A percentile compares a stretch with the other conserved stretches of the same genome.
Conservation (phyloP, 176 grass and related monocot genomes). For the Zoysia pacifica region DNA sequence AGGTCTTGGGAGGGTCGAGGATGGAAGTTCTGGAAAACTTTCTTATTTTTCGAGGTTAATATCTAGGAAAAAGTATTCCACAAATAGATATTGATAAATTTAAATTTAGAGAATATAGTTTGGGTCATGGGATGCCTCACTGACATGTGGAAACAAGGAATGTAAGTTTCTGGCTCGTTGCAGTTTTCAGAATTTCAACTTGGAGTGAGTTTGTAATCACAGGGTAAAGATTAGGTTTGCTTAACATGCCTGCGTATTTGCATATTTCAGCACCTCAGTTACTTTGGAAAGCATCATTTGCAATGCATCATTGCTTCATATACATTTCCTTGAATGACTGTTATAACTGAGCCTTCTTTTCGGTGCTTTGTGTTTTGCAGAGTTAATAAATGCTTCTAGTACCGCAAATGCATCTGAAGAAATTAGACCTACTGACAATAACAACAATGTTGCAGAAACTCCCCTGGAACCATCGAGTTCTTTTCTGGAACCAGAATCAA, state of each 20-base stretch:
- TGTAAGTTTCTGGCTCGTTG: neutral
- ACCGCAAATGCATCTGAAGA: constrained; percentile 28
- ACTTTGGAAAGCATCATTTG: neutral
- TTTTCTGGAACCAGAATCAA: constrained; percentile 56
- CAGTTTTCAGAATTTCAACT: neutral
- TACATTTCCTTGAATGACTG: constrained; percentile 1
- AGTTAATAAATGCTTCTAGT: constrained; percentile 39
- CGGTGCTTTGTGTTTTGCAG: constrained; percentile 11
- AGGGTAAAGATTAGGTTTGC: neutral
- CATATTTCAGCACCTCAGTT: neutral
- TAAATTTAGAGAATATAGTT: neutral
- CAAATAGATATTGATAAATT: neutral
- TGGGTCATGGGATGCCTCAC: neutral
- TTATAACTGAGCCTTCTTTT: neutral
- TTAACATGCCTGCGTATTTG: neutral
- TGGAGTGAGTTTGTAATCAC: neutral
- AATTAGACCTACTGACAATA: constrained; percentile 32
- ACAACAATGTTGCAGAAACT: constrained; percentile 38
- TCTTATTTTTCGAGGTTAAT: neutral
- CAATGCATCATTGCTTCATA: neutral
- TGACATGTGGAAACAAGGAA: neutral
- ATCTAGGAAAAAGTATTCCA: neutral
- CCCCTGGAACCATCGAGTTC: constrained; percentile 29
- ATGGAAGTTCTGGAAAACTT: neutral
- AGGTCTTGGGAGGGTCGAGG: neutral